Conservation (phyloP, 305 asterid species). For the Galium porrigens region DNA sequence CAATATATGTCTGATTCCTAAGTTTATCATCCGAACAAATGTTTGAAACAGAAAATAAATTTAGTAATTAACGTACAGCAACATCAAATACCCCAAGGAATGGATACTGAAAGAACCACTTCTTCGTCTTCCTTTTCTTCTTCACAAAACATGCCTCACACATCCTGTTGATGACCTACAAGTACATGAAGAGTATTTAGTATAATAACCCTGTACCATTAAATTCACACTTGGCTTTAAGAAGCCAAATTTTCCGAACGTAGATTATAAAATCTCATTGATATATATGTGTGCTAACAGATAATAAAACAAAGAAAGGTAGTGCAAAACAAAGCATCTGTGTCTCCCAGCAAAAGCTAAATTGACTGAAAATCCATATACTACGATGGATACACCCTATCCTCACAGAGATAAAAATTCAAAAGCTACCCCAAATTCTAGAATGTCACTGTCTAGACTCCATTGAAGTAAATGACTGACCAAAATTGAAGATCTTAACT, state of each 20-base stretch:
- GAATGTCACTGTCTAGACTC: neutral
- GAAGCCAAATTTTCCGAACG: neutral
- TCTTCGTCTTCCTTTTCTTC: conserved; percentile 37
- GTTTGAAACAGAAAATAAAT: neutral
- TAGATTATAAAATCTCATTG: neutral
- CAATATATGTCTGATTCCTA: neutral
- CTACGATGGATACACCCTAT: neutral
- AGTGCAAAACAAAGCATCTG: neutral
- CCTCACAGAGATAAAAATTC: neutral
- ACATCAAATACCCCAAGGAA: conserved; percentile 61
- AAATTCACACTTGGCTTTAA: neutral
- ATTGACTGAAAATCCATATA: neutral
- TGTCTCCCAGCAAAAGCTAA: neutral
- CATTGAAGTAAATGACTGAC: neutral
- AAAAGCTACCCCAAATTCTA: neutral
- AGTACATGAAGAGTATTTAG: conserved; percentile 16
- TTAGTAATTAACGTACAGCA: conserved; percentile 42
- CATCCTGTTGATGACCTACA: conserved; percentile 75
- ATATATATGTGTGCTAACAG: neutral
- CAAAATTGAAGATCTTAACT: neutral
- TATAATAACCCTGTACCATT: neutral
- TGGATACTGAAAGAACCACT: conserved; percentile 46
- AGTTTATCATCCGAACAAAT: neutral
- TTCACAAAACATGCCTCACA: conserved; percentile 27
- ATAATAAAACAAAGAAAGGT: neutral